A percentile compares a stretch with the other conserved stretches of the same genome.
Evolutionary conservation across 192 early-diverging fungal genomes (phyloP).

Genomic region (Coemansia asiatica): DNA sequence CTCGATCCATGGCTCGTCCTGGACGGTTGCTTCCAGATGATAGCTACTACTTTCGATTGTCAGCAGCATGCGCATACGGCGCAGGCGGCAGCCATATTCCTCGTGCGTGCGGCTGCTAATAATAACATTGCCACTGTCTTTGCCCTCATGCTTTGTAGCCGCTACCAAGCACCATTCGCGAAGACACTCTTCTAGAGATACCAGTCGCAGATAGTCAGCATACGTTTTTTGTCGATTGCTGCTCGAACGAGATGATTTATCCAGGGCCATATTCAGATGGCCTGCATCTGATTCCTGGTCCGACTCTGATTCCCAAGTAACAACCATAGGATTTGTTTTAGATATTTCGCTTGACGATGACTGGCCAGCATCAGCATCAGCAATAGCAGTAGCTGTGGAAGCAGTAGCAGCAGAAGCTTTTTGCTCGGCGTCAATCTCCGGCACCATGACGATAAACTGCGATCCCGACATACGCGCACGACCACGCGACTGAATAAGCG

Average conservation of each 20-base stretch:
- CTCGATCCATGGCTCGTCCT: conserved; percentile 42
- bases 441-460: conserved; percentile 74
- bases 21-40: conserved; percentile 25
- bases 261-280: neutral
- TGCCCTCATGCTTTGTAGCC: conserved; percentile 2
- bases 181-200: conserved; percentile 62
- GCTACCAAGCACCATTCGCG: conserved; percentile 59
- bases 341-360: too few relatives aligned
- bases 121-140: conserved; percentile 16
- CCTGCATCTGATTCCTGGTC: neutral
- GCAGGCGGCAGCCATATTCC: conserved; percentile 27
- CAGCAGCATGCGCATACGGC: conserved; percentile 14
- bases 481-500: conserved; percentile 89
- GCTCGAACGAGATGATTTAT: neutral
- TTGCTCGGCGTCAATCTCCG: conserved; percentile 23
- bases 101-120: conserved; percentile 13
- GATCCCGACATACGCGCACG: conserved; percentile 74
- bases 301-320: neutral
- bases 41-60: too few relatives aligned
- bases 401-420: neutral
- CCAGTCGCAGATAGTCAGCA: conserved; percentile 43
- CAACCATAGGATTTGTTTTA: neutral
- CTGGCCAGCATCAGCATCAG: too few relatives aligned
- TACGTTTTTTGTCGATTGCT: conserved; percentile 24
- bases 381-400: neutral